Conservation (phyloP, 1,139 yeast species). For the Pichia cactophila region DNA sequence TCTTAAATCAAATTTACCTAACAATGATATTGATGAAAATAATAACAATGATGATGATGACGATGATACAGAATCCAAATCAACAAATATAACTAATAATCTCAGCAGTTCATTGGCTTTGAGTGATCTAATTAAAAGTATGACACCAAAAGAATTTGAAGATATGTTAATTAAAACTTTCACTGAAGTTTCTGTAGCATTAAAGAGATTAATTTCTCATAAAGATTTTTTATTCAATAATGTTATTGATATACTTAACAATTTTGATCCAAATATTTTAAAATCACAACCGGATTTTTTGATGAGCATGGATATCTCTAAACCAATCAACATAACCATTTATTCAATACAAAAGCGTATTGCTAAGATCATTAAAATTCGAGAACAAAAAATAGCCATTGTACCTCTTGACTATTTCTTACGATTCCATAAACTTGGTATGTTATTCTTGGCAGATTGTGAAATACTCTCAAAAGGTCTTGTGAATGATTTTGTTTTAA, state of each 20-base stretch:
- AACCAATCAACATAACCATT: slow-evolving; percentile 55
- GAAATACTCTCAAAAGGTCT: slow-evolving; percentile 72
- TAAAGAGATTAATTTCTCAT: slow-evolving; percentile 67
- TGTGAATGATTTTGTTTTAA: slow-evolving; percentile 50
- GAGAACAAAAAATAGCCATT: slow-evolving; percentile 64
- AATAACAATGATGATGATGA: slow-evolving; percentile 4
- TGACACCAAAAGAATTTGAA: slow-evolving; percentile 71
- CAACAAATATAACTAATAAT: slow-evolving; percentile 17
- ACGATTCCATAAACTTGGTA: slow-evolving; percentile 57
- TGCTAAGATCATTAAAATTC: slow-evolving; percentile 69
- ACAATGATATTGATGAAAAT: slow-evolving; percentile 14
- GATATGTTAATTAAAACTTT: slow-evolving; percentile 58
- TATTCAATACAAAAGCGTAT: slow-evolving; percentile 69
- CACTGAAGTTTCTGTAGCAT: slow-evolving; percentile 59
- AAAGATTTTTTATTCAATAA: slow-evolving; percentile 73
- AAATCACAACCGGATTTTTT: slow-evolving; percentile 36
- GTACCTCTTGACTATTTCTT: slow-evolving; percentile 51
- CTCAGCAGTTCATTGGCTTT: slow-evolving; percentile 16
- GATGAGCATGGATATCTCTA: slow-evolving; percentile 54
- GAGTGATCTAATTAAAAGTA: slow-evolving; percentile 39
- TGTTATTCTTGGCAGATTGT: slow-evolving; percentile 72
- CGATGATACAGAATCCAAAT: slow-evolving; percentile 11
- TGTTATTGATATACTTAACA: slow-evolving; percentile 48
- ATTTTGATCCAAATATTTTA: slow-evolving; percentile 22
- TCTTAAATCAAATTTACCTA: slow-evolving; percentile 59